phyloP scores from a whole-genome alignment of 2,329 filamentous ascomycete genomes.

The Ramularia endophylla region DNA sequence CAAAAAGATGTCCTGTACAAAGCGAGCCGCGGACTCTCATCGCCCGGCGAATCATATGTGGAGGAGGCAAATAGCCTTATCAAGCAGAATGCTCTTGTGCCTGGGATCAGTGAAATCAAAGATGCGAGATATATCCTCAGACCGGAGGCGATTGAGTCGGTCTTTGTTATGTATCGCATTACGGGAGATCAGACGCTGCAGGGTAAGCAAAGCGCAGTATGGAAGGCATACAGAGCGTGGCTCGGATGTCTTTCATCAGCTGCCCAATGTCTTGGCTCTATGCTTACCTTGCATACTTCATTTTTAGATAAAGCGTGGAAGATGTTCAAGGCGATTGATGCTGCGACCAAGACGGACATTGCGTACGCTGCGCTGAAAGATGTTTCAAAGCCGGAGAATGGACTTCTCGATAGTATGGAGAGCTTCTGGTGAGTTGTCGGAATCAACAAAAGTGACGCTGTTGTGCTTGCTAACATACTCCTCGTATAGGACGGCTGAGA shows the following conservation, averaged over 20 bases:
- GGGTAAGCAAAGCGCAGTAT: no score
- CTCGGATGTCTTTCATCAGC: no score
- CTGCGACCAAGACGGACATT: slow-evolving; percentile 55
- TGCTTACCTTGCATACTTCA: no score
- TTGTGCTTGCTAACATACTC: neutral
- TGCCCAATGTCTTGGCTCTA: no score
- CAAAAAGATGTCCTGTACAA: slow-evolving; percentile 35
- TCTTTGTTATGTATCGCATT: slow-evolving; percentile 71
- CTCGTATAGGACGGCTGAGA: slow-evolving; percentile 49
- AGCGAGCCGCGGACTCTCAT: slow-evolving; percentile 1
- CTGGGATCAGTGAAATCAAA: slow-evolving; percentile 51
- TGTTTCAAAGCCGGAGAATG: slow-evolving; percentile 43
- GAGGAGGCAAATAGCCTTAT: slow-evolving; percentile 27
- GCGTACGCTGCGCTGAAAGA: slow-evolving; percentile 63
- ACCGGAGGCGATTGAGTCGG: slow-evolving; percentile 76
- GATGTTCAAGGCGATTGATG: slow-evolving; percentile 64
- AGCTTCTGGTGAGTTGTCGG: slow-evolving; percentile 53
- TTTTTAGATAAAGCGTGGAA: slow-evolving; percentile 68
- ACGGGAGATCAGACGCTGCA: slow-evolving; percentile 62
- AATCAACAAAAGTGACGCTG: neutral
- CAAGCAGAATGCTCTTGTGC: slow-evolving; percentile 43
- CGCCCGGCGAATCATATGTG: slow-evolving; percentile 8
- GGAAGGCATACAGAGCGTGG: no score
- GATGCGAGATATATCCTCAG: slow-evolving; percentile 61
- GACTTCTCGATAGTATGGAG: slow-evolving; percentile 58